Evolutionary conservation across 1,284 basidiomycete species (phyloP), one percentile per base, ranked within the genome.

Genomic region (Meripilus lineatus): DNA sequence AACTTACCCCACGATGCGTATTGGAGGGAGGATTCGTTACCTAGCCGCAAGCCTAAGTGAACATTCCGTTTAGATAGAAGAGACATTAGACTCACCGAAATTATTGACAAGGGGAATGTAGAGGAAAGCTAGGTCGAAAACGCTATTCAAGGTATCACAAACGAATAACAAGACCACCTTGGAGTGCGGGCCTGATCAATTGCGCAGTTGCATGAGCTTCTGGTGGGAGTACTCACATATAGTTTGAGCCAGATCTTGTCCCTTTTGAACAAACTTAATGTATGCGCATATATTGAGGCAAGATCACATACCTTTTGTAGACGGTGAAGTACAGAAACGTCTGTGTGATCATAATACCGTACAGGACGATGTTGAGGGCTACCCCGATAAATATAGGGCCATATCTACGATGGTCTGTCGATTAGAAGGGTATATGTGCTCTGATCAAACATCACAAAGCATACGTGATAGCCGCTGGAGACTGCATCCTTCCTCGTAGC

Each of bases 331-430:
- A 70, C 47, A 69, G 52, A 51, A 68, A 67, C 18, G 66, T 66
- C 48, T 70, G 69, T 7, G 69, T 66, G 45, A 70, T 62, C 54
- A 67, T 59, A 35, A 64, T 65, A 26, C 68, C 68, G 47, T 70
- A 70, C 38, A 70, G 53, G 33, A 70, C 52, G 50, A 66, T 56
- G 54, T 70, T 66, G 54, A 70, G 52, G 37, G 65, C 55, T 45
- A 69, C 62, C 25, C 68, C 68, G 46, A 66, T 52, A 48, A 70
- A 64, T 50, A 70, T 65, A 15, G 69, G 67, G 32, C 68, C 69
- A 47, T 66, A 59, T 21, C 69, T 70, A 41, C 44, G 20, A 32
- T 4, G 20, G 14, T n/a, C n/a, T n/a, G n/a, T n/a, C n/a, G 36
- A 14, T 13, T 23, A n/a, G 17, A 32, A 21, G 17, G 1, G 21